Base-by-base conservation (phyloP, 140 eudicot genomes). In the Stevia rebaudiana region DNA sequence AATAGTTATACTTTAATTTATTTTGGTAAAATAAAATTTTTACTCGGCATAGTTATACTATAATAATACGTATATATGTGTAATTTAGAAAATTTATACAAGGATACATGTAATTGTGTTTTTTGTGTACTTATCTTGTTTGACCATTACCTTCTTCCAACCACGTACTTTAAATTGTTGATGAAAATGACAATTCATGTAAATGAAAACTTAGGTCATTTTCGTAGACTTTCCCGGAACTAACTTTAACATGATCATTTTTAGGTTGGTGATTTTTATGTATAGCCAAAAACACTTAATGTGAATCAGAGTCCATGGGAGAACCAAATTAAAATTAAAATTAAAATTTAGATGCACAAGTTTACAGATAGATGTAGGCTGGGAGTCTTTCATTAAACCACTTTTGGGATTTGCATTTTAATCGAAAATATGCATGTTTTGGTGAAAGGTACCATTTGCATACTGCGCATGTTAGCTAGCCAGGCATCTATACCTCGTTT, bases 401-500 rank as follows among this genome's bases (percentile, higher is more conserved):
- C 6, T 30, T 74, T 59, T 60, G 74, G 70, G 65, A 67, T 51
- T 60, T 68, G 75, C 65, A 51, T 60, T 60, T 50, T 61, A 41
- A 60, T 74, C 59, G 75, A 60, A 49, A 72, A 68, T 3, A 53
- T 74, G 70, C 75, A 51, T 68, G 21, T 61, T 75, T 61, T 52
- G 36, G 50, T 68, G 75, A 75, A 75, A 68, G 51, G 74, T 73
- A 35, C 30, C 41, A 11, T 57, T 44, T 23, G 46, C 46, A 16
- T 28, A n/a, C 64, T 28, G 74, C 65, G 64, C 74, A 50, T 74
- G 70, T 74, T 67, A 74, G 58, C 79, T 39, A 37, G 55, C 54
- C 21, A 48, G 9, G 61, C 68, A 65, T 58, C 64, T 37, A 49
- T 52, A 23, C 54, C 77, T 63, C 61, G 28, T 65, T 67, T 50